These are phyloP conservation scores for Myxozyma lipomycoides DNA, from an alignment of 805 yeast species.

Conservation along the genomic window DNA sequence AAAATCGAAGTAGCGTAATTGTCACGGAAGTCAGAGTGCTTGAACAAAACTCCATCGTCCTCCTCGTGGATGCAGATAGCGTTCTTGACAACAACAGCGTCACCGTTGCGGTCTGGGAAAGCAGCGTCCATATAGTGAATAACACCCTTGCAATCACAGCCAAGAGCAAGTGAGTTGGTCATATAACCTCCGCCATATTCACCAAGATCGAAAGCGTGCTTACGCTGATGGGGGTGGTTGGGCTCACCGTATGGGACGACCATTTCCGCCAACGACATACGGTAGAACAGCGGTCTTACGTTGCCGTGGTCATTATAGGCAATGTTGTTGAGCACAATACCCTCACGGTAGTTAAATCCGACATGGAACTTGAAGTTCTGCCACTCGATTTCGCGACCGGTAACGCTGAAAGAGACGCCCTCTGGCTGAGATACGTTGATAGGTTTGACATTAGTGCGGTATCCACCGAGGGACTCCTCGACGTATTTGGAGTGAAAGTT, in stretches of 20 bases:
- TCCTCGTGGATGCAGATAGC: slow-evolving; percentile 84
- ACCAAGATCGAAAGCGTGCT: slow-evolving; percentile 82
- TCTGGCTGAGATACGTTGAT: slow-evolving; percentile 73
- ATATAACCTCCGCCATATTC: slow-evolving; percentile 85
- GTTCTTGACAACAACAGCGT: slow-evolving; percentile 64
- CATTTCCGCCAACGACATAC: slow-evolving; percentile 76
- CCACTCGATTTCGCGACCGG: slow-evolving; percentile 69
- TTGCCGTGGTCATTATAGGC: slow-evolving; percentile 72
- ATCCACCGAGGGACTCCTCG: slow-evolving; percentile 54
- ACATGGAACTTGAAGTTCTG: slow-evolving; percentile 72
- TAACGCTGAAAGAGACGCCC: slow-evolving; percentile 72
- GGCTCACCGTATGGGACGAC: slow-evolving; percentile 82
- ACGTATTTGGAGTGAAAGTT: slow-evolving; percentile 66
- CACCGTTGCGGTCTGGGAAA: slow-evolving; percentile 64
- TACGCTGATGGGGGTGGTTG: slow-evolving; percentile 75
- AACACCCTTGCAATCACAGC: slow-evolving; percentile 84
- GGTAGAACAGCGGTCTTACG: slow-evolving; percentile 63
- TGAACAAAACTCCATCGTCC: slow-evolving; percentile 73
- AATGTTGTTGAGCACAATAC: slow-evolving; percentile 72
- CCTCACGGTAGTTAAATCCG: slow-evolving; percentile 84
- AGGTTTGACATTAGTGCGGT: slow-evolving; percentile 62
- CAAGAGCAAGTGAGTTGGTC: slow-evolving; percentile 73
- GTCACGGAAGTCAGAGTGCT: slow-evolving; percentile 83
- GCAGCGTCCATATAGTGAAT: slow-evolving; percentile 81
- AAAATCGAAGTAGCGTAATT: slow-evolving; percentile 68